phyloP scores from a whole-genome alignment of 2,329 filamentous ascomycete species.

The Colletotrichum siamense region DNA sequence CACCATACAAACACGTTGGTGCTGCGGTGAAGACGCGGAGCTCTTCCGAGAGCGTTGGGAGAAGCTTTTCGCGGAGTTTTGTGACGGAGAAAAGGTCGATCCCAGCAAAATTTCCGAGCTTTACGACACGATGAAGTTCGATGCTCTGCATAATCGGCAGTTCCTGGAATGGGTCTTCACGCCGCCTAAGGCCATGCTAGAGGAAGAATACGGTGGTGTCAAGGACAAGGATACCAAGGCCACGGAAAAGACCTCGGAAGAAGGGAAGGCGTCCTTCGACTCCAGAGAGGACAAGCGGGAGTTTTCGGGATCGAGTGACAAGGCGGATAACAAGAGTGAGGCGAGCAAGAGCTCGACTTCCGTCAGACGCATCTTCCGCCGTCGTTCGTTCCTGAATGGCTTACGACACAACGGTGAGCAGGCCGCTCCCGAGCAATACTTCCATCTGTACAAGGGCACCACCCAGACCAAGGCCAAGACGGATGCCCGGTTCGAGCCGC shows the following conservation, averaged over 20 bases:
- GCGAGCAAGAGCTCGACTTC: constrained; percentile 32
- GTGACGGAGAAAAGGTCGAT: constrained; percentile 96
- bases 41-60: constrained; percentile 98
- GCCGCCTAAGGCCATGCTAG: constrained; percentile 78
- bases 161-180: constrained; percentile 99
- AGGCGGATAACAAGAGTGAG: constrained; percentile 44
- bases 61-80: constrained; percentile 96
- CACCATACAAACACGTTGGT: constrained; percentile 90
- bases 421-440: constrained; percentile 75
- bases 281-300: constrained; percentile 34
- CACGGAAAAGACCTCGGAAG: constrained; percentile 44
- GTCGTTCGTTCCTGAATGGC: constrained; percentile 65
- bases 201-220: constrained; percentile 66
- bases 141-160: constrained; percentile 93
- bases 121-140: constrained; percentile 99
- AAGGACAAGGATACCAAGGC: constrained; percentile 37
- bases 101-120: constrained; percentile 98
- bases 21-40: constrained; percentile 92
- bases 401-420: constrained; percentile 57
- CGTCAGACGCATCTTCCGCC: constrained; percentile 61
- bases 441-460: constrained; percentile 85
- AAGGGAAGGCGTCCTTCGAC: constrained; percentile 43
- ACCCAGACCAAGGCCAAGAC: constrained; percentile 78
- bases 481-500: constrained; percentile 83
- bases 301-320: constrained; percentile 41